These are phyloP conservation scores for Penicillium sp. DNA, from an alignment of 2,329 filamentous ascomycete genomes.

Conservation along the genomic window DNA sequence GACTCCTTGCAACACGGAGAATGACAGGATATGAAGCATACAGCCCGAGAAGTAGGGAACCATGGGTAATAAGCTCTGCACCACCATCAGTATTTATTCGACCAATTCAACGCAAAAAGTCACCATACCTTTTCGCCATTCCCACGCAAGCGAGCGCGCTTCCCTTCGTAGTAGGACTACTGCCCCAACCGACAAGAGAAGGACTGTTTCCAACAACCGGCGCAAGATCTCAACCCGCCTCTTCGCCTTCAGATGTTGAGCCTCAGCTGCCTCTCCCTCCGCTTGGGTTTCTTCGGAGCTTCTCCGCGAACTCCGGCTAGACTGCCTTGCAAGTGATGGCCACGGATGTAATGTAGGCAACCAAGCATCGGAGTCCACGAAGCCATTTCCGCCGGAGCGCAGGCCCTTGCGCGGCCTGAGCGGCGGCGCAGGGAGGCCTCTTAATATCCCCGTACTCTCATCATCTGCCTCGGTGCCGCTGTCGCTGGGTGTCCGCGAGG, in stretches of 20 bases:
- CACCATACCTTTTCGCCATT: conserved; percentile 41
- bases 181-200: conserved; percentile 55
- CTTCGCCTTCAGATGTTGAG: conserved; percentile 30
- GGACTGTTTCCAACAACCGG: conserved; percentile 54
- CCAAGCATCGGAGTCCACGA: conserved; percentile 30
- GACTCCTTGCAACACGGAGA: conserved; percentile 37
- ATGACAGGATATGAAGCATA: conserved; percentile 59
- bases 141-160: conserved; percentile 32
- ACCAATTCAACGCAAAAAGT: not conserved
- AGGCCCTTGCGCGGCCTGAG: conserved; percentile 74
- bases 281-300: conserved; percentile 32
- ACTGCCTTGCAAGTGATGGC: conserved; percentile 33
- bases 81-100: conserved; percentile 9
- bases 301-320: conserved; percentile 28
- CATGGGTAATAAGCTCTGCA: conserved; percentile 37
- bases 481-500: conserved; percentile 69
- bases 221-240: conserved; percentile 45
- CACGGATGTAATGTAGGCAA: conserved; percentile 31
- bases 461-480: conserved; percentile 96
- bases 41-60: conserved; percentile 31
- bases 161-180: conserved; percentile 40
- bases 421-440: conserved; percentile 79
- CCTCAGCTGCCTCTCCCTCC: conserved; percentile 23
- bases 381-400: conserved; percentile 44
- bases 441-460: conserved; percentile 74